Evolutionary conservation across 805 yeast genomes (phyloP).

Genomic region (Metschnikowia lachancei): DNA sequence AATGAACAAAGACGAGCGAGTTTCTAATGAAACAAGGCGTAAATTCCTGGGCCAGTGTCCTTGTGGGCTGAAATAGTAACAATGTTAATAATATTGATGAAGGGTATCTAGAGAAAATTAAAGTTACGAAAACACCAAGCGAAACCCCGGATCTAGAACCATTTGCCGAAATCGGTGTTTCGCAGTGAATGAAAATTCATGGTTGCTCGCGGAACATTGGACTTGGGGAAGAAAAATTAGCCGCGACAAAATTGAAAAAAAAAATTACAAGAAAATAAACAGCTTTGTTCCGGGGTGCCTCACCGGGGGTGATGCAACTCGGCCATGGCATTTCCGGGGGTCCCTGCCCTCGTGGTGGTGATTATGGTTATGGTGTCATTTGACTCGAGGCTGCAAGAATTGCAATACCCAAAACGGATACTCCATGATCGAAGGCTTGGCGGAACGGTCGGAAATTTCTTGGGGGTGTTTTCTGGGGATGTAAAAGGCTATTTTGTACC

Average conservation of each 20-base stretch:
- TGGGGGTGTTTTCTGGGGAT: too few species aligned
- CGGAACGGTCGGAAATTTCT: neutral
- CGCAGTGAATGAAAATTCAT: neutral
- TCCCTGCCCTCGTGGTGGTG: conserved; percentile 3
- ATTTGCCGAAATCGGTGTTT: too few species aligned
- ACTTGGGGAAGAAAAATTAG: neutral
- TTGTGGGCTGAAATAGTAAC: too few species aligned
- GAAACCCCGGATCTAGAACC: too few species aligned
- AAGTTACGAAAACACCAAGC: too few species aligned
- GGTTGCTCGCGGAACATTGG: conserved; percentile 3
- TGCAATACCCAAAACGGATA: neutral
- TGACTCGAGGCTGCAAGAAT: neutral
- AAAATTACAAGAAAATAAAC: neutral
- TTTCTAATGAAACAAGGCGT: too few species aligned
- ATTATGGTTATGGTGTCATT: conserved; percentile 1
- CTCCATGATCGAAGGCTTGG: neutral
- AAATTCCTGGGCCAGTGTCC: too few species aligned
- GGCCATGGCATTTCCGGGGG: conserved; percentile 5
- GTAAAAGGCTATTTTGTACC: too few species aligned
- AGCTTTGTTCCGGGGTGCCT: too few species aligned
- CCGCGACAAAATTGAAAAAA: conserved; percentile 1
- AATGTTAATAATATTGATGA: too few species aligned
- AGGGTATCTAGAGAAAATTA: too few species aligned
- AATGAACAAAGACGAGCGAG: neutral
- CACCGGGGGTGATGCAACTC: conserved; percentile 5